Conservation (phyloP, 345 rosid genomes). For the Murraya koenigii region DNA sequence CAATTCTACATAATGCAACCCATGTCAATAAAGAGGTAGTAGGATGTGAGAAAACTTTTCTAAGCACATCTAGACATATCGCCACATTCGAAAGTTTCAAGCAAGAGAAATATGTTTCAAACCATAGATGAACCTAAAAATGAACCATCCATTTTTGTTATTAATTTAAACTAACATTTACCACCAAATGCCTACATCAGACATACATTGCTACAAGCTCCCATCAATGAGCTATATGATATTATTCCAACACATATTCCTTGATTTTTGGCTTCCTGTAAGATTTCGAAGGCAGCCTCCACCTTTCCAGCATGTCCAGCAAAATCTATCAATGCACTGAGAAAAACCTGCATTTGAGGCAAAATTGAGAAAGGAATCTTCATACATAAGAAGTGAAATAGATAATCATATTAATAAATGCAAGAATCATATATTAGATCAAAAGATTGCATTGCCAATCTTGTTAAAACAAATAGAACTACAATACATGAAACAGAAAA, state of each 20-base stretch:
- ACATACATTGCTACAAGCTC: slow-evolving; percentile 96
- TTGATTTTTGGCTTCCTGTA: slow-evolving; percentile 59
- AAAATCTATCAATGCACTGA: slow-evolving; percentile 82
- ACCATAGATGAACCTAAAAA: neutral
- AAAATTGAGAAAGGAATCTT: slow-evolving; percentile 10
- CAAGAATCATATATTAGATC: neutral
- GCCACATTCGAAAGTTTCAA: neutral
- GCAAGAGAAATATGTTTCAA: neutral
- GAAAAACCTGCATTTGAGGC: slow-evolving; percentile 58
- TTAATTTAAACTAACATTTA: neutral
- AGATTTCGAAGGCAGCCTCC: slow-evolving; percentile 71
- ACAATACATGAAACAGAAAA: neutral
- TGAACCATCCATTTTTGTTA: neutral
- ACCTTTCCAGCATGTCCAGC: slow-evolving; percentile 86
- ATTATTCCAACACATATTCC: slow-evolving; percentile 66
- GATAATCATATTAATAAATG: neutral
- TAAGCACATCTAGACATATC: neutral
- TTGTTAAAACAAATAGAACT: neutral
- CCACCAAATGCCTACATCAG: slow-evolving; percentile 2
- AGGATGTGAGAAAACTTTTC: neutral
- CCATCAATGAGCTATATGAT: slow-evolving; percentile 95
- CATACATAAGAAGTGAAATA: neutral
- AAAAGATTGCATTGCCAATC: neutral
- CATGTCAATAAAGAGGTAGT: neutral
- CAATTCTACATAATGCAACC: neutral